Evolutionary conservation across 2,329 filamentous ascomycete species (phyloP).

Genomic region (Beauveria bassiana): DNA sequence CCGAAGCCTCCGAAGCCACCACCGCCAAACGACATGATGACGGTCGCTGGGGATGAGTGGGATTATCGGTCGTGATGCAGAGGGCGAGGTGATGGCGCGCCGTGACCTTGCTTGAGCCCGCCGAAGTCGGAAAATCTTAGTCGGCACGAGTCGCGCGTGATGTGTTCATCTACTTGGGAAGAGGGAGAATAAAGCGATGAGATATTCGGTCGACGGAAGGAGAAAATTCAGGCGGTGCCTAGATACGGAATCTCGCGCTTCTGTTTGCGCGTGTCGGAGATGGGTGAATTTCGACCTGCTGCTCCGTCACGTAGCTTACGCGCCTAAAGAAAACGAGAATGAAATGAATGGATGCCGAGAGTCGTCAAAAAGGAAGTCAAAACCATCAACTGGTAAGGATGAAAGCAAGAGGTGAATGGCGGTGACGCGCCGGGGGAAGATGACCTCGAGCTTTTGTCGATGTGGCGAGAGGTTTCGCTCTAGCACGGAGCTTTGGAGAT

Average conservation of each 20-base stretch:
- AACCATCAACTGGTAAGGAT: background rate
- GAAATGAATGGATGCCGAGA: background rate
- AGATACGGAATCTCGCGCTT: background rate
- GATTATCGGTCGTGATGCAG: background rate
- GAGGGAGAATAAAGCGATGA: background rate
- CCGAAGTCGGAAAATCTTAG: background rate
- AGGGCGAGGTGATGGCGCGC: background rate
- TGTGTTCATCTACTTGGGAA: background rate
- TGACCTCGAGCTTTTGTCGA: constrained; percentile 8
- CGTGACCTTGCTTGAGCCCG: background rate
- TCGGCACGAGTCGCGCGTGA: background rate
- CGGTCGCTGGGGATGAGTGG: constrained; percentile 1
- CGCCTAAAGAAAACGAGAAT: constrained; percentile 40
- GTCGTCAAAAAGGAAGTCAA: background rate
- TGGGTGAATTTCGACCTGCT: constrained; percentile 2
- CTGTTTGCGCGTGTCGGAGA: background rate
- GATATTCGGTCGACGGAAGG: background rate
- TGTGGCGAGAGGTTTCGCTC: constrained; percentile 9
- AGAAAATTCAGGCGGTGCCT: background rate
- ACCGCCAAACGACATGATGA: constrained; percentile 48
- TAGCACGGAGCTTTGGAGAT: constrained; percentile 6
- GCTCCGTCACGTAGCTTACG: constrained; percentile 30
- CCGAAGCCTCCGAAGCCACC: constrained; percentile 52
- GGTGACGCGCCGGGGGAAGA: background rate
- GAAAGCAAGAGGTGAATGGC: background rate